Base-by-base conservation (phyloP, 2,329 filamentous ascomycete species). In the Pseudocercospora cruenta region DNA sequence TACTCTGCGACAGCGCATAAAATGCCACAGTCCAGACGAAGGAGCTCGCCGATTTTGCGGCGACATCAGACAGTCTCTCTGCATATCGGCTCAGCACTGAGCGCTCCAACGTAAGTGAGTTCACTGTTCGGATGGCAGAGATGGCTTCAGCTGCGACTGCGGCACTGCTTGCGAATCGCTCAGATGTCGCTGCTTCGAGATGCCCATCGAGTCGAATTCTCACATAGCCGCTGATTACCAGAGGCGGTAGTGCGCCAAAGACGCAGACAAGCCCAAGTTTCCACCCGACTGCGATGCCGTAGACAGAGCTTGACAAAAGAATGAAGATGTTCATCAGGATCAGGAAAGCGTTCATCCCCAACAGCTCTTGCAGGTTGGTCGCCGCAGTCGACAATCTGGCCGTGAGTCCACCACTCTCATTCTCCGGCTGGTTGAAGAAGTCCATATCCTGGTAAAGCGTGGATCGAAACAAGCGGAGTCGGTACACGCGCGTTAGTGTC, bases 401-500 rank as follows among this genome's bases (percentile, higher is more conserved):
- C 69, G 82, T 78, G 7, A 83, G 72, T 0, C 77, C 75, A 19
- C 81, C 78, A 14, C 80, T 75, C 7, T 78, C 79, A 53, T 80
- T 79, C 2, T 77, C 78, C 8, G 80, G 77, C 58, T 84, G 85
- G 77, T 97, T 94, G 61, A 96, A 97, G 78, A 93, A 97, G 33
- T 88, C 55, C 57, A 64, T 60, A 8, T 53, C 16, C 57, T 64
- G 62, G 21, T 60, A 57, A 2, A 75, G 45, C 10, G 73, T 69
- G 12, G 69, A 67, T 55, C 72, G 58, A 51, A 71, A 63, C 62
- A 71, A 69, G 62, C 81, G 78, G 36, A 71, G 72, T 26, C 77
- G 73, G 60, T 77, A 78, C 39, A 70, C 69, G 57, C 73, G 68
- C 1, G 75, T 70, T 67, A 80, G 39, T 16, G 3, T 55, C 43